Base-by-base conservation (phyloP, 768 basidiomycete species). In the Suillus lakei region DNA sequence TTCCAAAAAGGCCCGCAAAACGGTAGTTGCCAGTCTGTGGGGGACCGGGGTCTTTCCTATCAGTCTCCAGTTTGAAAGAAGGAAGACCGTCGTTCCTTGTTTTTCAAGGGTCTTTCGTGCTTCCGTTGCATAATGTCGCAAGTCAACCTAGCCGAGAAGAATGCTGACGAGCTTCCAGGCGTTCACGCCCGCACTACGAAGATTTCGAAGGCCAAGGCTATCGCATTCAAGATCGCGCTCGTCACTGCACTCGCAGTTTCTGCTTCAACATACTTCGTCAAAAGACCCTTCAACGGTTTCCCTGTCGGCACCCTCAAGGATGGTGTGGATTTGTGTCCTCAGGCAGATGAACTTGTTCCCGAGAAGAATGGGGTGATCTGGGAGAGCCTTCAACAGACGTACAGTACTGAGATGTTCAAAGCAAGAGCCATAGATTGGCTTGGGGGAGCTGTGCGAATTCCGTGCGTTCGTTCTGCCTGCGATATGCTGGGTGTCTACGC, bases 371-470 rank as follows among this genome's bases (percentile, higher is more conserved):
- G 44, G 1, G 72, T 67, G 12, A 61, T 82, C 39, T 81, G 80
- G 79, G 41, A 67, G 60, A 69, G 63, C 16, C 61, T 85, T 9
- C 69, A 73, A 18, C 64, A 73, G 16, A 61, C 69, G 2, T 78
- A 79, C 50, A 71, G 67, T 23, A 78, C 77, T 1, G 74, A 79
- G 6, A 72, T 43, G 32, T 85, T 83, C 73, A 72, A 76, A 67
- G 39, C 34, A n/a, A 71, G 71, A 39, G 79, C 78, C 1, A 70
- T 78, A 8, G 71, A 77, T 18, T 82, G 75, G 78, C 76, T 83
- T 39, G 74, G 74, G 16, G 78, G 78, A 38, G 78, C 83, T 21
- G 75, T 84, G n/a, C 73, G 73, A 58, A 69, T 82, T 46, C 87
- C 68, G 80, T 82, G 66, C 72, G 78, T 78, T 50, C 21, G 30